Conservation (phyloP, 2,329 filamentous ascomycete species). For the Colletotrichum aenigma region DNA sequence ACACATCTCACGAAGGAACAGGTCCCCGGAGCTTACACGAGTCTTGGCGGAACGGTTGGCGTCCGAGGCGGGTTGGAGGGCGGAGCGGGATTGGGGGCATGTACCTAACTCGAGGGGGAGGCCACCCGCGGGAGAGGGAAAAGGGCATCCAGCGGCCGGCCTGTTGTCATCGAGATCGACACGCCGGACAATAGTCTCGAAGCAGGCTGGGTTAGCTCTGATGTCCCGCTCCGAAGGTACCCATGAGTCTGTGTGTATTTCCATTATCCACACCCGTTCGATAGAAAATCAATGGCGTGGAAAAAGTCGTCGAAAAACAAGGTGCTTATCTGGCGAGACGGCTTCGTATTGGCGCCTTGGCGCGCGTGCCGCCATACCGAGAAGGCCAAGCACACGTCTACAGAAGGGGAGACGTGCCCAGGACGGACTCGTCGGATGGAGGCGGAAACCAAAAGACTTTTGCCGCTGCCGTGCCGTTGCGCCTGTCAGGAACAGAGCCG, state of each 20-base stretch:
- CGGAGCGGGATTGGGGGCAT: slow-evolving; percentile 10
- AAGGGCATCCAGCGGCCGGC: neutral
- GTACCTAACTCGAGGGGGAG: neutral
- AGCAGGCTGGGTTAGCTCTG: neutral
- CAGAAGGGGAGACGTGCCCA: neutral
- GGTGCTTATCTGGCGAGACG: slow-evolving; percentile 3
- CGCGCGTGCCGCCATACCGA: slow-evolving; percentile 16
- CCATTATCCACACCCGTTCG: neutral
- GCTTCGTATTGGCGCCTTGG: slow-evolving; percentile 8
- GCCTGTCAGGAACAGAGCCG: neutral
- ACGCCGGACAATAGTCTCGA: neutral
- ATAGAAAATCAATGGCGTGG: neutral
- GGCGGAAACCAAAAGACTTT: neutral
- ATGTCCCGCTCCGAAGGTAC: neutral
- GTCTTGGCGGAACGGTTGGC: slow-evolving; percentile 12
- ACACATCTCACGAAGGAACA: neutral
- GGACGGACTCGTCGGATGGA: neutral
- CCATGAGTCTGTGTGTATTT: neutral
- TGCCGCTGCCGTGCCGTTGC: neutral
- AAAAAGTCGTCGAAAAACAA: neutral
- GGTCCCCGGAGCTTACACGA: neutral
- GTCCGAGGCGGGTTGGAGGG: neutral
- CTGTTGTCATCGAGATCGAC: slow-evolving; percentile 2
- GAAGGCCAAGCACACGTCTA: slow-evolving; percentile 1
- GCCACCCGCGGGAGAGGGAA: neutral